Evolutionary conservation across 2,329 filamentous ascomycete species (phyloP).

Genomic region (Colletotrichum eremochloae): DNA sequence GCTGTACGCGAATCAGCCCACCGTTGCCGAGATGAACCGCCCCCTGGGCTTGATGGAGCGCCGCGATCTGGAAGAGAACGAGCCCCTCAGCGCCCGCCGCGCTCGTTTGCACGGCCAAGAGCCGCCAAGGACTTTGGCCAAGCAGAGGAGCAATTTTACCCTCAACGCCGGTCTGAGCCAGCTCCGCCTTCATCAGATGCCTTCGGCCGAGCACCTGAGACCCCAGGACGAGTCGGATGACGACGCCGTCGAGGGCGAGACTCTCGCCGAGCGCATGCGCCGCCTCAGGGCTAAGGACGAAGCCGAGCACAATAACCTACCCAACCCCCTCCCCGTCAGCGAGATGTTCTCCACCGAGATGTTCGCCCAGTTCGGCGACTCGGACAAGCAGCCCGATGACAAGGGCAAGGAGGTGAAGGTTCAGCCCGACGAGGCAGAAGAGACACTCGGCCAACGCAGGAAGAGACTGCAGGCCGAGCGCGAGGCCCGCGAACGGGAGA

Average conservation of each 20-base stretch:
- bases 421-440: constrained; percentile 69
- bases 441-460: constrained; percentile 83
- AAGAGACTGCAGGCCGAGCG: constrained; percentile 78
- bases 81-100: constrained; percentile 84
- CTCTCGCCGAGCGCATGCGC: constrained; percentile 74
- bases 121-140: constrained; percentile 52
- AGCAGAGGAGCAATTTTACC: constrained; percentile 61
- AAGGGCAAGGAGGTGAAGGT: constrained; percentile 50
- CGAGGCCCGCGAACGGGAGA: constrained; percentile 72
- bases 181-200: constrained; percentile 46
- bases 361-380: constrained; percentile 72
- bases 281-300: constrained; percentile 73
- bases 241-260: constrained; percentile 68
- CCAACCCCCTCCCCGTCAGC: constrained; percentile 70
- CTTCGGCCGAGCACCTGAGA: constrained; percentile 40
- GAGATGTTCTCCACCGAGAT: constrained; percentile 78
- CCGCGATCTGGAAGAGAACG: constrained; percentile 90
- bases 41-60: constrained; percentile 84
- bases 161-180: constrained; percentile 51
- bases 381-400: constrained; percentile 52
- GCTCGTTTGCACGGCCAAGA: constrained; percentile 78
- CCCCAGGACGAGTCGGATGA: constrained; percentile 48
- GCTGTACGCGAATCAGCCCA: constrained; percentile 75
- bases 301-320: constrained; percentile 59
- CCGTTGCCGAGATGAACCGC: constrained; percentile 69